Percentiles rank a stretch among this genome's conserved stretches.
Evolutionary conservation across 306 rosid genomes (phyloP).

Genomic region (Hippophae tibetana): DNA sequence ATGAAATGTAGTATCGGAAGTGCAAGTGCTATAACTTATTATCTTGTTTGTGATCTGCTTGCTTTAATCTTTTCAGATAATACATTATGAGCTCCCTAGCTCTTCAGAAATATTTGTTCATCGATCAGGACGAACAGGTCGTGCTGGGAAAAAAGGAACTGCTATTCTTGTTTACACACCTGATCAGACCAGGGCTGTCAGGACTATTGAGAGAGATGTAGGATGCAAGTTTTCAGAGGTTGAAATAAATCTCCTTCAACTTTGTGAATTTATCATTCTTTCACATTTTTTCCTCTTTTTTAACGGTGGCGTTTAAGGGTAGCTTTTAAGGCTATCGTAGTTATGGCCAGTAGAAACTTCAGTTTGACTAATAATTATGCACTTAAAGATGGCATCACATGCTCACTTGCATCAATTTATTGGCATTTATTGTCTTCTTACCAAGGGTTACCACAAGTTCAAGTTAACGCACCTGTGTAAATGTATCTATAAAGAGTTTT

Average conservation of each 20-base stretch:
- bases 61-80: slow-evolving; percentile 33
- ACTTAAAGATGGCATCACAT: too few species aligned
- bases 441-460: too few species aligned
- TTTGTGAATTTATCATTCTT: slow-evolving; percentile 6
- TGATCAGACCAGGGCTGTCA: slow-evolving; percentile 58
- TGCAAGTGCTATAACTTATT: neutral
- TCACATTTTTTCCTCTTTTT: too few species aligned
- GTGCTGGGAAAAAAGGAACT: slow-evolving; percentile 94
- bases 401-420: too few species aligned
- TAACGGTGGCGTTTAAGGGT: too few species aligned
- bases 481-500: too few species aligned
- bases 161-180: slow-evolving; percentile 69
- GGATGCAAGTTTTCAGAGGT: slow-evolving; percentile 87
- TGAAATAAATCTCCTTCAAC: slow-evolving; percentile 12
- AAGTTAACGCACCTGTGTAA: too few species aligned
- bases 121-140: slow-evolving; percentile 96
- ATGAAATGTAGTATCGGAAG: too few species aligned
- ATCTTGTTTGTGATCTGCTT: neutral
- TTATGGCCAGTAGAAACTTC: too few species aligned
- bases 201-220: slow-evolving; percentile 74
- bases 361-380: too few species aligned
- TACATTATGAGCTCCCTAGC: slow-evolving; percentile 95
- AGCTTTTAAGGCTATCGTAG: too few species aligned
- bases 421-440: too few species aligned
- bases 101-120: slow-evolving; percentile 93